phyloP scores from a whole-genome alignment of 192 early-diverging fungal species.

The Allomyces arbusculus region DNA sequence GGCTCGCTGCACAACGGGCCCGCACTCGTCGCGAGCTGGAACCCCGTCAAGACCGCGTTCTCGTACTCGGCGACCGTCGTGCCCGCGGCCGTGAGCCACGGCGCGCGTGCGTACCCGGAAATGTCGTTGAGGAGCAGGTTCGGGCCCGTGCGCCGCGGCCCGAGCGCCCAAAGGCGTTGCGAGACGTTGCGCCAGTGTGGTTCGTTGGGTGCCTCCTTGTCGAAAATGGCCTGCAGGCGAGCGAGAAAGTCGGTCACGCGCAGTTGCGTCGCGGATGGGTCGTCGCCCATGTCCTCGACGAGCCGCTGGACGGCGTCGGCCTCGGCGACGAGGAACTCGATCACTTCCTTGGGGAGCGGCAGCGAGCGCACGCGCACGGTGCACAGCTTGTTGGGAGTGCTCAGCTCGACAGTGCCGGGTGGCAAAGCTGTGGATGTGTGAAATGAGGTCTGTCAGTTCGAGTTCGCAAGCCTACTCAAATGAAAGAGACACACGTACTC shows the following conservation, averaged over 20 bases:
- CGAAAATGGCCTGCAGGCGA: constrained; percentile 10
- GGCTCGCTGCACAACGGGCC: constrained; percentile 94
- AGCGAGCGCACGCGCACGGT: constrained; percentile 43
- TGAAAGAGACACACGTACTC: neutral
- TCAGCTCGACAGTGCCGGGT: constrained; percentile 35
- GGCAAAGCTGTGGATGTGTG: constrained; percentile 15
- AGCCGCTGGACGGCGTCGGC: constrained; percentile 1
- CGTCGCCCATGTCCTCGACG: too few relatives aligned
- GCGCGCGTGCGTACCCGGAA: constrained; percentile 15
- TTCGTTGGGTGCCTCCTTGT: constrained; percentile 8
- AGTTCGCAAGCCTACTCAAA: neutral
- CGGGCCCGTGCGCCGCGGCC: constrained; percentile 57
- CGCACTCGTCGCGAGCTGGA: constrained; percentile 71
- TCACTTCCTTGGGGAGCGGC: constrained; percentile 31
- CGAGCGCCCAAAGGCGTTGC: constrained; percentile 58
- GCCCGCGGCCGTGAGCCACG: constrained; percentile 6
- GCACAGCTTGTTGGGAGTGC: constrained; percentile 35
- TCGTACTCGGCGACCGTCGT: constrained; percentile 14
- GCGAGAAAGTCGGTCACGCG: constrained; percentile 6
- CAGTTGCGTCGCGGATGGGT: neutral
- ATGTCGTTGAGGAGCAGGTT: constrained; percentile 57
- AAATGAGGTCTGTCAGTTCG: neutral
- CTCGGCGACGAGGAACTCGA: neutral
- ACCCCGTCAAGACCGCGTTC: constrained; percentile 64
- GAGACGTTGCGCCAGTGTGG: constrained; percentile 12